Percentiles rank a stretch among this genome's conserved stretches.
Evolutionary conservation across 306 rosid species (phyloP).

Genomic region (Dalbergia oliveri): DNA sequence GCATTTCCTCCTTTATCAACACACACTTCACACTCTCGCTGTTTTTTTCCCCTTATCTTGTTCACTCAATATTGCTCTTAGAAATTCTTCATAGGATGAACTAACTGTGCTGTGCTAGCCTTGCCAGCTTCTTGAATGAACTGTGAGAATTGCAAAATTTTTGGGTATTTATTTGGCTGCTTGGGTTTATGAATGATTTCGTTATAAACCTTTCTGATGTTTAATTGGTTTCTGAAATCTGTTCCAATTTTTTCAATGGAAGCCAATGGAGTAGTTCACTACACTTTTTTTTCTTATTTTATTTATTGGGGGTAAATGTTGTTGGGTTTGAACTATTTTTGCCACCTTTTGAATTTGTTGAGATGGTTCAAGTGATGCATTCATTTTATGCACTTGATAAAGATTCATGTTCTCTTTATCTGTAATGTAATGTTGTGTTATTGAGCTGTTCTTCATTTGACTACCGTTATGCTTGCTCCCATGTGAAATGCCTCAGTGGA

Average conservation of each 20-base stretch:
- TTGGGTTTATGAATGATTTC: constrained; percentile 19
- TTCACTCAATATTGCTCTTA: neutral
- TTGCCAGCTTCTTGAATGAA: neutral
- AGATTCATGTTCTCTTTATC: constrained; percentile 17
- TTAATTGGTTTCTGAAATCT: constrained; percentile 32
- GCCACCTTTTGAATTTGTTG: constrained; percentile 4
- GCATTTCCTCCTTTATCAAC: neutral
- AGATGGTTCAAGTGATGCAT: neutral
- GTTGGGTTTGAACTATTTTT: neutral
- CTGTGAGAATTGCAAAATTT: neutral
- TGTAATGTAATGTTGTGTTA: neutral
- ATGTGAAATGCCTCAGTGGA: constrained; percentile 38
- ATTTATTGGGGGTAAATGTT: neutral
- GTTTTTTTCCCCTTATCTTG: neutral
- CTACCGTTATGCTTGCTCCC: constrained; percentile 17
- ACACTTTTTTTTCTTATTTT: neutral
- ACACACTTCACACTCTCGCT: neutral
- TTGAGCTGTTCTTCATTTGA: constrained; percentile 19
- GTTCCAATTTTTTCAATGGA: constrained; percentile 6
- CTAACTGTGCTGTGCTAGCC: neutral
- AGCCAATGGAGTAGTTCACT: neutral
- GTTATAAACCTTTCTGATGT: neutral
- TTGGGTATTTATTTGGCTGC: constrained; percentile 10
- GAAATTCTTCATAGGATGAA: neutral
- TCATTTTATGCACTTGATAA: neutral